Evolutionary conservation across 78 protist genomes (phyloP).

Genomic region (Cavenderia fasciculata): DNA sequence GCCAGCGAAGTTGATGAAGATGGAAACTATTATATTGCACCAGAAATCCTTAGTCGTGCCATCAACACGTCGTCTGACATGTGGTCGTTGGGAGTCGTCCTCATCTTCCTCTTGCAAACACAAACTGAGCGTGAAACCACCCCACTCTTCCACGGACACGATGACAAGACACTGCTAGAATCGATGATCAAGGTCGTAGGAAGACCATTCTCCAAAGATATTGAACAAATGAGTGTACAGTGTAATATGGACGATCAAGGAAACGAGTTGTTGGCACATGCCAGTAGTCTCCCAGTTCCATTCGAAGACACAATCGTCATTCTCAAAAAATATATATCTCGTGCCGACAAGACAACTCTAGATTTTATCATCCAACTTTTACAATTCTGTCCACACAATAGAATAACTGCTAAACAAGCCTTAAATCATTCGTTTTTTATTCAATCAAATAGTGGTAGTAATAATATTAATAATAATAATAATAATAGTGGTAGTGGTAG

Average conservation of each 20-base stretch:
- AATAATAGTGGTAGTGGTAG: not conserved
- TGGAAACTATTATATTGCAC: conserved; percentile 38
- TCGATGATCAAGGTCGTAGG: conserved; percentile 36
- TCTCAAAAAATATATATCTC: conserved; percentile 15
- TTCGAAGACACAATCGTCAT: conserved; percentile 54
- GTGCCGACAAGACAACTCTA: not conserved
- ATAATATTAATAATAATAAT: not conserved
- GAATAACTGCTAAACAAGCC: conserved; percentile 48
- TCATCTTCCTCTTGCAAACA: conserved; percentile 38
- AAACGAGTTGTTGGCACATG: conserved; percentile 7
- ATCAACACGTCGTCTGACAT: conserved; percentile 53
- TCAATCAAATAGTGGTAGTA: not conserved
- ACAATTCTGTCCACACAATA: conserved; percentile 28
- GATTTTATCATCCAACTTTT: conserved; percentile 25
- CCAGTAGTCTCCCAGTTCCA: conserved; percentile 32
- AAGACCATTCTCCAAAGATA: conserved; percentile 24
- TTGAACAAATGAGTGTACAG: conserved; percentile 2
- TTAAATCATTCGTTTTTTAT: conserved; percentile 36
- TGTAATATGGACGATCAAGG: not conserved
- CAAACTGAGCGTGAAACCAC: conserved; percentile 1
- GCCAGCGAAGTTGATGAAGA: conserved; percentile 35
- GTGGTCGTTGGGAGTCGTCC: conserved; percentile 56
- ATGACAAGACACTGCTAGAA: conserved; percentile 29
- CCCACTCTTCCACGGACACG: conserved; percentile 39
- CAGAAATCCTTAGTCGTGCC: conserved; percentile 36